A percentile compares a stretch with the other conserved stretches of the same genome.
Evolutionary conservation across 495 filamentous ascomycete genomes (phyloP).

Genomic region (Chaetomidium leptoderma): DNA sequence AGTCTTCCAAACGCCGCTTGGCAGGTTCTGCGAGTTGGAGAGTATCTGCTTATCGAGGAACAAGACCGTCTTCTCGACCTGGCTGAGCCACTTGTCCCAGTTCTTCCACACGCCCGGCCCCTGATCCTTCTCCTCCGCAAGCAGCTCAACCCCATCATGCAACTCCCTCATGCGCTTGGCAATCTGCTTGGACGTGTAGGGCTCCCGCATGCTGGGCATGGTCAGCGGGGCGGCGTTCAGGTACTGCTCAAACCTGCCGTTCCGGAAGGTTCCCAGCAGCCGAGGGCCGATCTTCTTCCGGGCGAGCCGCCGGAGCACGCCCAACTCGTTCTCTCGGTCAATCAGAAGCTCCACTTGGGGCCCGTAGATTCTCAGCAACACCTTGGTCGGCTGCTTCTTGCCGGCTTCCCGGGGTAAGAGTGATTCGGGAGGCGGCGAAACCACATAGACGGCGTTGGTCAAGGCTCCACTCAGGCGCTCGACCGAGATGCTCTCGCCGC

Average conservation of each 20-base stretch:
- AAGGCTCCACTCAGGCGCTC: conserved; percentile 86
- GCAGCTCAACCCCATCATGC: conserved; percentile 86
- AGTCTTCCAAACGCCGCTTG: conserved; percentile 55
- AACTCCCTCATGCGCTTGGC: conserved; percentile 98
- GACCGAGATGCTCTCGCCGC: conserved; percentile 66
- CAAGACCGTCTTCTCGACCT: conserved; percentile 69
- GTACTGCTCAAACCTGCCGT: conserved; percentile 96
- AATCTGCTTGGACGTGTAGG: conserved; percentile 84
- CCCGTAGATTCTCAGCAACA: conserved; percentile 89
- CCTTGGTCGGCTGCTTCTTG: conserved; percentile 54
- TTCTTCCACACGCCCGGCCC: conserved; percentile 85
- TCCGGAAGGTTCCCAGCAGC: conserved; percentile 87
- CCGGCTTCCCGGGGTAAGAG: conserved; percentile 30
- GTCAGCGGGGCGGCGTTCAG: conserved; percentile 78
- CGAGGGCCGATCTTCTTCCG: conserved; percentile 90
- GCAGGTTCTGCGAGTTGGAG: conserved; percentile 22
- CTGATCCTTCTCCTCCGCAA: conserved; percentile 66
- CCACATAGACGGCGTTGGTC: conserved; percentile 94
- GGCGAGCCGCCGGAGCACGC: conserved; percentile 79
- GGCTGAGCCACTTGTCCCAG: conserved; percentile 91
- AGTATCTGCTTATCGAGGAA: conserved; percentile 69
- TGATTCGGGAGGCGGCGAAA: conserved; percentile 69
- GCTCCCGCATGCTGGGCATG: conserved; percentile 67
- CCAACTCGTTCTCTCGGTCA: conserved; percentile 83
- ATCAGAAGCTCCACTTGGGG: conserved; percentile 95